These are phyloP conservation scores for Colletotrichum liriopes DNA, from an alignment of 2,329 filamentous ascomycete genomes.

Conservation along the genomic window DNA sequence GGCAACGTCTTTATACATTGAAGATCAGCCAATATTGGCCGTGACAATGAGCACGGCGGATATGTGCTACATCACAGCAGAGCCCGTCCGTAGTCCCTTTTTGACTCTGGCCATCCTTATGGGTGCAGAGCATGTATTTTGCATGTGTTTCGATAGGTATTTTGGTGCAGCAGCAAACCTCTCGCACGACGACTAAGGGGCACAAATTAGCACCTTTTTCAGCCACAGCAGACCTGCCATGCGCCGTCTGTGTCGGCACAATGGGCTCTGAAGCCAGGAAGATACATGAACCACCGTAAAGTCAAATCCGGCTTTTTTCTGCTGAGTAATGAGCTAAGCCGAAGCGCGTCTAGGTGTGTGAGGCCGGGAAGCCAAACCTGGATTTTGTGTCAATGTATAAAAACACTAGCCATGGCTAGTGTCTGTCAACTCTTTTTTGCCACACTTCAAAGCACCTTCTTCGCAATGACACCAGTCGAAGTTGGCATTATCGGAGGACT, in stretches of 20 bases:
- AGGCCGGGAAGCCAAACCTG: background rate
- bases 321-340: too few species aligned
- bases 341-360: background rate
- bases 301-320: background rate
- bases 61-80: background rate
- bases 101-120: too few species aligned
- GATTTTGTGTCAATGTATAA: background rate
- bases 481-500: constrained; percentile 13
- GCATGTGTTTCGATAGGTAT: too few species aligned
- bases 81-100: too few species aligned
- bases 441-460: background rate
- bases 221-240: background rate
- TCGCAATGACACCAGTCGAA: constrained; percentile 6
- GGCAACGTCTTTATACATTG: background rate
- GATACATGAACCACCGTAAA: background rate
- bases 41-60: background rate
- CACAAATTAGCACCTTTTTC: too few species aligned
- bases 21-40: background rate
- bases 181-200: too few species aligned
- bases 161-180: too few species aligned
- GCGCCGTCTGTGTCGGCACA: background rate
- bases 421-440: background rate
- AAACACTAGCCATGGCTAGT: background rate
- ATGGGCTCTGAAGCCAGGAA: background rate
- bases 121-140: too few species aligned